Percentiles rank a stretch among this genome's conserved stretches.
Evolutionary conservation across 257 asterid species (phyloP).

Genomic region (Plantago major): DNA sequence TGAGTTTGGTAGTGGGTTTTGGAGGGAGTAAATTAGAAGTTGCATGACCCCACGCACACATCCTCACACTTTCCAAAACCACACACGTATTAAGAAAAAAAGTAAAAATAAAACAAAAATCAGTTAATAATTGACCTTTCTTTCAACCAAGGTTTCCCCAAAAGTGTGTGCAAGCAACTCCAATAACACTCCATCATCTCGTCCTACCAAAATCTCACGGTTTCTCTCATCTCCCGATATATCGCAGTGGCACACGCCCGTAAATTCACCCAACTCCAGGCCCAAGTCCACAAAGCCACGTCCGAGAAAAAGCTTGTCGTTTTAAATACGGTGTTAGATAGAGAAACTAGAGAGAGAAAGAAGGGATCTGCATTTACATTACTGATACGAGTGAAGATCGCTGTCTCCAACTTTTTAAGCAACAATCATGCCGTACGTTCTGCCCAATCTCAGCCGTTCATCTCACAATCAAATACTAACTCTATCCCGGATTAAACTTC

Average conservation of each 20-base stretch:
- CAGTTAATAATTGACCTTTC: too few relatives aligned
- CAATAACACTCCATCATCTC: slow-evolving; percentile 18
- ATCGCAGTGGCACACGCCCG: slow-evolving; percentile 21
- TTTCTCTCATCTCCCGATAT: slow-evolving; percentile 8
- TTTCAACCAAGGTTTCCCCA: neutral
- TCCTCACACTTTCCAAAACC: too few relatives aligned
- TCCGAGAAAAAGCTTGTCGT: slow-evolving; percentile 29
- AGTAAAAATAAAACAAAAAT: too few relatives aligned
- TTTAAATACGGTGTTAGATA: slow-evolving; percentile 12
- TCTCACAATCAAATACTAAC: neutral
- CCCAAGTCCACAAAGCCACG: slow-evolving; percentile 17
- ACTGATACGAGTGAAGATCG: neutral
- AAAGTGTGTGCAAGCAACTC: slow-evolving; percentile 26
- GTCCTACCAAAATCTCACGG: slow-evolving; percentile 5
- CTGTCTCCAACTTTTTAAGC: slow-evolving; percentile 15
- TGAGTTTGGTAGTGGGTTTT: too few relatives aligned
- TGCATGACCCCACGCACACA: too few relatives aligned
- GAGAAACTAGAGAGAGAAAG: too few relatives aligned
- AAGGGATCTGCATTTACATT: neutral
- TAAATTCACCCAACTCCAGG: slow-evolving; percentile 16
- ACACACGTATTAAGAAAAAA: too few relatives aligned
- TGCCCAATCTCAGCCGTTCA: slow-evolving; percentile 20
- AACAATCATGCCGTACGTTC: slow-evolving; percentile 25
- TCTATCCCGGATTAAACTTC: too few relatives aligned
- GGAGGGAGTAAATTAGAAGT: too few relatives aligned